Base-by-base conservation (phyloP, 2,329 filamentous ascomycete species). In the Trichoderma atroviride region DNA sequence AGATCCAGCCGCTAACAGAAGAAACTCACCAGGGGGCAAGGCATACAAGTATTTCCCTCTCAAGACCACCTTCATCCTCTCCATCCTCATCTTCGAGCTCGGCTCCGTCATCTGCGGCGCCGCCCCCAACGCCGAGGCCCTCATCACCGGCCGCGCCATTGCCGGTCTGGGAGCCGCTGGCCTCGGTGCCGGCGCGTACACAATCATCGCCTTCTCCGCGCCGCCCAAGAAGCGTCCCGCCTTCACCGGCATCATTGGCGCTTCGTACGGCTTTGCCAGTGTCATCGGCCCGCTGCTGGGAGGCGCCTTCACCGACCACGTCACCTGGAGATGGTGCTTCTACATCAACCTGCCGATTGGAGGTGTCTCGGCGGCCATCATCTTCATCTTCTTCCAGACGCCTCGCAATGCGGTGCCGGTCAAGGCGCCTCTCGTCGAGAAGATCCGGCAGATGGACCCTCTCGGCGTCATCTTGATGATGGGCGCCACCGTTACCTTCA, bases 41-140 rank as follows among this genome's bases (percentile, higher is more conserved):
- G 78, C 78, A 4, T 84, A 82, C 76, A 83, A 82, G 71, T 86
- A 85, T 75, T 88, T 88, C 72, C 78, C 82, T 14, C 80, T 87
- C 70, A 83, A 83, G 75, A 81, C 79, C 62, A 81, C 81, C 1
- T 89, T 85, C 74, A 78, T 88, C 5, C 35, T 77, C 29, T 76
- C 80, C 11, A 80, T 89, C 47, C 69, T 82, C 63, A 79, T 88
- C 68, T 87, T 89, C 68, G 86, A 88, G 74, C 69, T 87, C 5
- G 86, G 87, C 22, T 84, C 81, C 40, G 75, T 86, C 33, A 80
- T 89, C 69, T 88, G 86, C 72, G 79, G 75, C 47, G 79, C 85
- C 71, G 72, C 81, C 72, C 82, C 82, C 69, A 81, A 81, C 71
- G 81, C 84, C 35, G 81, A 81, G 47, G 78, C 84, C 59, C 82